Conservation (phyloP, 2,329 filamentous ascomycete species). For the Pseudogymnoascus sp. region DNA sequence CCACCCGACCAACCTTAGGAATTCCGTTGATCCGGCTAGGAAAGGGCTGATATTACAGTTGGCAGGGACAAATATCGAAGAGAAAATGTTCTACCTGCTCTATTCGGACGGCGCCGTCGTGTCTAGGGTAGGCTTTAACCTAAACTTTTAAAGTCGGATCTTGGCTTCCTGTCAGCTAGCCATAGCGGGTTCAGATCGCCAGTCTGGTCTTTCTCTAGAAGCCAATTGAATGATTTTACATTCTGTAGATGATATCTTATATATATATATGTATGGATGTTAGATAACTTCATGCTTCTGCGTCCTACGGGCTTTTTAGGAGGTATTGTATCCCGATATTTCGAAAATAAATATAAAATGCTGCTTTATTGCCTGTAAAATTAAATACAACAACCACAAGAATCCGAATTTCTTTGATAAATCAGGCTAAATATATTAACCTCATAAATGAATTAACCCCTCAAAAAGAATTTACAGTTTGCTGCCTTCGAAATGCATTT, state of each 20-base stretch:
- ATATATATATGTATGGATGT: background rate
- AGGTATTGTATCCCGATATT: background rate
- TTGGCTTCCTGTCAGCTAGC: background rate
- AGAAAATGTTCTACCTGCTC: background rate
- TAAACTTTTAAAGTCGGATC: background rate
- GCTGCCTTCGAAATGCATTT: background rate
- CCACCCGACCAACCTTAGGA: background rate
- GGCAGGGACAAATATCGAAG: background rate
- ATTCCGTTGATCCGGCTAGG: background rate
- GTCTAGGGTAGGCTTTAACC: background rate
- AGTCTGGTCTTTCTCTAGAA: background rate
- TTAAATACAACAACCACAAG: background rate
- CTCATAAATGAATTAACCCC: too few relatives aligned
- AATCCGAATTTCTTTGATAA: background rate
- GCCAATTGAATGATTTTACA: background rate
- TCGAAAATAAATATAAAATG: background rate
- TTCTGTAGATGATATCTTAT: background rate
- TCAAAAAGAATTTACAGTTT: background rate
- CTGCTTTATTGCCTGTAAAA: background rate
- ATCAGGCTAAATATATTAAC: background rate
- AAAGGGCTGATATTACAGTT: background rate
- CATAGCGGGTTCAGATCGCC: background rate
- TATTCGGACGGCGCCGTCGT: background rate
- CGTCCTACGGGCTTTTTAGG: background rate
- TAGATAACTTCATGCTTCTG: background rate